A percentile compares a stretch with the other conserved stretches of the same genome.
phyloP scores from a whole-genome alignment of 176 grass and related monocot genomes.

The Cenchrus purpureus region DNA sequence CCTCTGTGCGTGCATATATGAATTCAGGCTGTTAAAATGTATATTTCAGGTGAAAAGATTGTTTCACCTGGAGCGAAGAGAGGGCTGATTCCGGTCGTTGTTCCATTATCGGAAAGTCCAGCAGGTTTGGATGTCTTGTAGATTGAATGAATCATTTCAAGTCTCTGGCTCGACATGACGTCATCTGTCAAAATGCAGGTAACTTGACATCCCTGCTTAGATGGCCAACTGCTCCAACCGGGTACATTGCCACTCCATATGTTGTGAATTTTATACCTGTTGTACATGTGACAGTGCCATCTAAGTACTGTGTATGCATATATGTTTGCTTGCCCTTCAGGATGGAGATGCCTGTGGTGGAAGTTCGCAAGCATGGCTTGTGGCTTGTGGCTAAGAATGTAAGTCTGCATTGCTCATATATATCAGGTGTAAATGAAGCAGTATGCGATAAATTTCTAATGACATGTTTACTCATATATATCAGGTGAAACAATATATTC shows the following conservation, averaged over 20 bases:
- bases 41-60: conserved; percentile 67
- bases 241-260: conserved; percentile 55
- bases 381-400: conserved; percentile 99
- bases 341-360: conserved; percentile 98
- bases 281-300: conserved; percentile 24
- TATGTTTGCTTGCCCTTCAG: conserved; percentile 50
- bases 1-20: background rate
- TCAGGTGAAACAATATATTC: conserved; percentile 93
- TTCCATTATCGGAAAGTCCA: conserved; percentile 82
- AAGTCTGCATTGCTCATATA: conserved; percentile 28
- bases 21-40: background rate
- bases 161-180: conserved; percentile 34
- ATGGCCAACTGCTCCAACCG: conserved; percentile 97
- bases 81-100: conserved; percentile 76
- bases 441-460: background rate
- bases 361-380: conserved; percentile 75
- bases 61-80: conserved; percentile 87
- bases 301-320: conserved; percentile 9
- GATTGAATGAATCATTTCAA: background rate
- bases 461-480: conserved; percentile 31
- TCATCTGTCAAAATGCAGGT: conserved; percentile 54
- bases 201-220: conserved; percentile 91
- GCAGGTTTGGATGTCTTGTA: conserved; percentile 56
- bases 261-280: background rate
- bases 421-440: background rate